Conservation (phyloP, 2,329 filamentous ascomycete genomes). For the Coniochaeta pulveracea region DNA sequence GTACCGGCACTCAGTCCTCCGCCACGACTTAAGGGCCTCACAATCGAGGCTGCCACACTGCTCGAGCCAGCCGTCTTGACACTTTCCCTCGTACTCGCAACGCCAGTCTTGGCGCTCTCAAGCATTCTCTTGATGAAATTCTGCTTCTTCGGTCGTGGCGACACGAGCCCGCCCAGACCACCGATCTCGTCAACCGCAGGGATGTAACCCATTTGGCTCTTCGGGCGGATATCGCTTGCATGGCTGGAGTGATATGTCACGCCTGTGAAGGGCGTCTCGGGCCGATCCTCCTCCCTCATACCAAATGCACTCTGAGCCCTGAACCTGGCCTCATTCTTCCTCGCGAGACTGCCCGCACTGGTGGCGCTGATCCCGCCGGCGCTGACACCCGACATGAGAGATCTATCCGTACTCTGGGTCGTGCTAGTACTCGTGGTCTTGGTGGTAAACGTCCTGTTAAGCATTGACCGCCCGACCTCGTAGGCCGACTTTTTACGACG, state of each 20-base stretch:
- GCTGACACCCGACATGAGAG: constrained; percentile 87
- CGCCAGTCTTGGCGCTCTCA: constrained; percentile 86
- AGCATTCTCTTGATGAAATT: constrained; percentile 95
- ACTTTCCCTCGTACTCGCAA: constrained; percentile 78
- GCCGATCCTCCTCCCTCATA: constrained; percentile 45
- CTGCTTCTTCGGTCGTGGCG: constrained; percentile 68
- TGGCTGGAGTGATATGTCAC: constrained; percentile 91
- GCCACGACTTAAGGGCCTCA: constrained; percentile 16
- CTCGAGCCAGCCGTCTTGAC: constrained; percentile 50
- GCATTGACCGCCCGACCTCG: constrained; percentile 57
- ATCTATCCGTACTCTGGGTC: constrained; percentile 68
- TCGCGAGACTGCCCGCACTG: constrained; percentile 84
- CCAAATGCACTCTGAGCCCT: constrained; percentile 56
- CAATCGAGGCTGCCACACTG: constrained; percentile 36
- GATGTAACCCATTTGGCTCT: constrained; percentile 54
- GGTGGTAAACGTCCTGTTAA: constrained; percentile 74
- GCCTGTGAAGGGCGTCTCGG: constrained; percentile 58
- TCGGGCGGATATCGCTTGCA: constrained; percentile 49
- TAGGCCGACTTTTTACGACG: constrained; percentile 64
- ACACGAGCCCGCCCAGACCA: constrained; percentile 66
- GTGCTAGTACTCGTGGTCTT: constrained; percentile 71
- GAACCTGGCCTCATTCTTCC: constrained; percentile 45
- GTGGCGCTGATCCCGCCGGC: constrained; percentile 88
- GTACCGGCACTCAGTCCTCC: constrained; percentile 13
- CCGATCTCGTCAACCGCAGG: constrained; percentile 47